Conservation (phyloP, 2,329 filamentous ascomycete genomes). For the Zasmidium citrigriseum region DNA sequence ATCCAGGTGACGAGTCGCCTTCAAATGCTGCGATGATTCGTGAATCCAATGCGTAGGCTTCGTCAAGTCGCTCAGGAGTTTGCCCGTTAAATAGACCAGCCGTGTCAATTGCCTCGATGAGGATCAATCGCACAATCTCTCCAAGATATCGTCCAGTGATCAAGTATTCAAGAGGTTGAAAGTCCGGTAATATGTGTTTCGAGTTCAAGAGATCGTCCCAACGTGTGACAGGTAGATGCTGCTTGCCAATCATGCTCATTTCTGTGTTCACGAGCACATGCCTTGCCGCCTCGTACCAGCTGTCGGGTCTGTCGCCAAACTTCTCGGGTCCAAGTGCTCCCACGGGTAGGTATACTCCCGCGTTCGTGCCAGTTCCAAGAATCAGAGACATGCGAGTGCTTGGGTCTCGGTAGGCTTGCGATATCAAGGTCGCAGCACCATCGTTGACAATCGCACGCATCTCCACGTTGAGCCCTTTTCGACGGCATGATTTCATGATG, state of each 20-base stretch:
- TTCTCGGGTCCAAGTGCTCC: slow-evolving; percentile 55
- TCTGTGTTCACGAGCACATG: slow-evolving; percentile 67
- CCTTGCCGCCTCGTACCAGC: slow-evolving; percentile 58
- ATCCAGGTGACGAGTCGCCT: slow-evolving; percentile 42
- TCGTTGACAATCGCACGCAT: slow-evolving; percentile 67
- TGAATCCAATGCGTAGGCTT: slow-evolving; percentile 62
- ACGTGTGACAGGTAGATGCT: slow-evolving; percentile 58
- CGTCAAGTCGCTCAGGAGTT: slow-evolving; percentile 54
- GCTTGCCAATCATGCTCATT: slow-evolving; percentile 65
- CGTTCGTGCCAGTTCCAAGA: slow-evolving; percentile 66
- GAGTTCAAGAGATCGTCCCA: slow-evolving; percentile 64
- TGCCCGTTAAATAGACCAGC: slow-evolving; percentile 59
- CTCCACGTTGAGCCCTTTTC: slow-evolving; percentile 56
- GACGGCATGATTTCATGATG: slow-evolving; percentile 60
- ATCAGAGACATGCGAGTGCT: slow-evolving; percentile 65
- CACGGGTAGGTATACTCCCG: slow-evolving; percentile 62
- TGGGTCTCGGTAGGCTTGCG: slow-evolving; percentile 62
- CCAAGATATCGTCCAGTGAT: slow-evolving; percentile 65
- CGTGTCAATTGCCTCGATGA: slow-evolving; percentile 60
- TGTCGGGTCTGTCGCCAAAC: slow-evolving; percentile 55
- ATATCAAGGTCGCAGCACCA: slow-evolving; percentile 61
- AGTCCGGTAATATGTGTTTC: slow-evolving; percentile 59
- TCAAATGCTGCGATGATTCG: slow-evolving; percentile 61
- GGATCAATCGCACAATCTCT: slow-evolving; percentile 62
- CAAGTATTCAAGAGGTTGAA: slow-evolving; percentile 67